A percentile compares a stretch with the other conserved stretches of the same genome.
Evolutionary conservation across 2,329 filamentous ascomycete genomes (phyloP).

Genomic region (Aspergillus pseudoglaucus): DNA sequence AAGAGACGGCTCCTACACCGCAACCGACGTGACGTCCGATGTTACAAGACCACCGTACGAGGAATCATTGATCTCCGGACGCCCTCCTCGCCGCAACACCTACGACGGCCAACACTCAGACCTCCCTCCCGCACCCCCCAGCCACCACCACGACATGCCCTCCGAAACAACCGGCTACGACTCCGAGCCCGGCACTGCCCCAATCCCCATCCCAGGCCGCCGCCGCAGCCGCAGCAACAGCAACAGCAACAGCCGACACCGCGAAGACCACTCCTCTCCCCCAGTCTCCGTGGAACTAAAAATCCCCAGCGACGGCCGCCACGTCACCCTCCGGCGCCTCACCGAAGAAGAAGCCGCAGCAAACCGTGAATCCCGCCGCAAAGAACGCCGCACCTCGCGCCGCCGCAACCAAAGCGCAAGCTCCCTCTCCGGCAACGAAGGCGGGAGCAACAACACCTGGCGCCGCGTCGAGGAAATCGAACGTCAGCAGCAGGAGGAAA

Average conservation of each 20-base stretch:
- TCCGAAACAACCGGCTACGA: slow-evolving; percentile 28
- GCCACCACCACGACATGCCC: slow-evolving; percentile 33
- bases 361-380: slow-evolving; percentile 49
- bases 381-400: slow-evolving; percentile 38
- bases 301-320: slow-evolving; percentile 58
- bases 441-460: slow-evolving; percentile 36
- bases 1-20: slow-evolving; percentile 26
- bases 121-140: slow-evolving; percentile 35
- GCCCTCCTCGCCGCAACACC: slow-evolving; percentile 24
- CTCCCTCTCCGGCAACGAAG: slow-evolving; percentile 37
- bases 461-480: slow-evolving; percentile 45
- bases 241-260: slow-evolving; percentile 25
- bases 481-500: slow-evolving; percentile 40
- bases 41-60: slow-evolving; percentile 27
- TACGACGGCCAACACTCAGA: slow-evolving; percentile 24
- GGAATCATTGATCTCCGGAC: slow-evolving; percentile 27
- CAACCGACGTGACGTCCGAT: slow-evolving; percentile 33
- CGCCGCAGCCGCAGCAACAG: slow-evolving; percentile 26
- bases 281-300: slow-evolving; percentile 60
- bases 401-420: slow-evolving; percentile 35
- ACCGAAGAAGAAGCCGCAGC: slow-evolving; percentile 58
- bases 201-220: slow-evolving; percentile 27
- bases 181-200: slow-evolving; percentile 24
- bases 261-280: slow-evolving; percentile 46
- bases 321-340: slow-evolving; percentile 56